Percentiles rank a stretch among this genome's conserved stretches.
Conservation (phyloP, 352 stramenopile genomes). For the Aphanomyces euteiches region DNA sequence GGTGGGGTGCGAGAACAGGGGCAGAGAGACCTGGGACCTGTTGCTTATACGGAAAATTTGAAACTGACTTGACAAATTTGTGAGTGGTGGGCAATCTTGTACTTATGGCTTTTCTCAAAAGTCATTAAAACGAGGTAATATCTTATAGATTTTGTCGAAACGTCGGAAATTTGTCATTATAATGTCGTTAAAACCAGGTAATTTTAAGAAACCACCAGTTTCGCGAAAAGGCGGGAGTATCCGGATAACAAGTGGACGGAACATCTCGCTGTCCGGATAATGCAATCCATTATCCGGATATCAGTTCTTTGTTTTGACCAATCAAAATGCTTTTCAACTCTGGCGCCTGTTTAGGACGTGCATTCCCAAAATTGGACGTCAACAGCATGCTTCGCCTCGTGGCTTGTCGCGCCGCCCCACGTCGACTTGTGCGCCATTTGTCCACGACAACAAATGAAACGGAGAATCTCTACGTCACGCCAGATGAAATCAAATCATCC, state of each 20-base stretch:
- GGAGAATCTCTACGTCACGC: not conserved
- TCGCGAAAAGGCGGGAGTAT: constrained; percentile 3
- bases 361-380: too few relatives aligned
- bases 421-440: not conserved
- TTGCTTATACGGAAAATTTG: not conserved
- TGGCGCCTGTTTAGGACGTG: not conserved
- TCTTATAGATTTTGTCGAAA: not conserved
- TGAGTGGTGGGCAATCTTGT: not conserved
- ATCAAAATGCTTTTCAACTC: constrained; percentile 4
- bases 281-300: not conserved
- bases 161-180: not conserved
- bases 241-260: not conserved
- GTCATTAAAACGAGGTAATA: constrained; percentile 11
- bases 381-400: too few relatives aligned
- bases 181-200: not conserved
- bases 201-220: not conserved
- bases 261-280: not conserved
- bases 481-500: not conserved
- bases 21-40: not conserved
- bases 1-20: too few relatives aligned
- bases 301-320: not conserved
- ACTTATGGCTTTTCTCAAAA: not conserved
- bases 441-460: not conserved
- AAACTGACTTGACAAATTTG: not conserved
- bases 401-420: too few relatives aligned